Percentiles rank a stretch among this genome's conserved stretches.
Evolutionary conservation across 129 eudicot species (phyloP).

Genomic region (Smallanthus sonchifolius): DNA sequence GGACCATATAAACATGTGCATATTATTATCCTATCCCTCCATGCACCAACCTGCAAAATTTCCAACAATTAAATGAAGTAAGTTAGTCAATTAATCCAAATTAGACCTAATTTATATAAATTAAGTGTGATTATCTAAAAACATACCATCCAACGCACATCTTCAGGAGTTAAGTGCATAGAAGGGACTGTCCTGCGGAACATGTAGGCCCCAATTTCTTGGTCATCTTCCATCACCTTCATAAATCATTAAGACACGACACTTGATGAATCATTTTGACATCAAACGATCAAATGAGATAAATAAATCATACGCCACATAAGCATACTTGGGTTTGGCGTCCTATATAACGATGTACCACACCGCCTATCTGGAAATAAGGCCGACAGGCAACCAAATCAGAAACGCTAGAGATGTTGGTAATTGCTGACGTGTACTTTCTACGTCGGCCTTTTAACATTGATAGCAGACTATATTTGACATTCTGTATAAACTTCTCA

Average conservation of each 20-base stretch:
- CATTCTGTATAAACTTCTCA: constrained; percentile 87
- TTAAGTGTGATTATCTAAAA: constrained; percentile 4
- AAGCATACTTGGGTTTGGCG: constrained; percentile 89
- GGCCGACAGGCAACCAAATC: constrained; percentile 89
- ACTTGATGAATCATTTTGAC: background rate
- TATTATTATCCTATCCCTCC: constrained; percentile 92
- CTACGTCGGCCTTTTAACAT: constrained; percentile 71
- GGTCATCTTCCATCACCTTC: constrained; percentile 99
- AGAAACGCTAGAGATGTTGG: constrained; percentile 73
- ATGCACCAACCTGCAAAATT: constrained; percentile 70
- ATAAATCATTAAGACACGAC: background rate
- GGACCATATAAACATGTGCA: constrained; percentile 81
- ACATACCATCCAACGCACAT: constrained; percentile 86
- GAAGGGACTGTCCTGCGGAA: constrained; percentile 95
- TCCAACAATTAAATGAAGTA: background rate
- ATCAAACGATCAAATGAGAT: constrained; percentile 1
- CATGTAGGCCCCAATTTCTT: constrained; percentile 96
- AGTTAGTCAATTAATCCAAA: background rate
- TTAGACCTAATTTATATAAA: background rate
- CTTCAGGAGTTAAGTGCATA: constrained; percentile 72
- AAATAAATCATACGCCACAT: background rate
- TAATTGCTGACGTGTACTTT: constrained; percentile 62
- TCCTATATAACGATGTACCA: constrained; percentile 93
- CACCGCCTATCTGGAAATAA: constrained; percentile 89
- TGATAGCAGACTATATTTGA: constrained; percentile 69